A percentile compares a stretch with the other conserved stretches of the same genome.
These are phyloP conservation scores for Fusarium keratoplasticum DNA, from an alignment of 2,329 filamentous ascomycete species.

Conservation along the genomic window DNA sequence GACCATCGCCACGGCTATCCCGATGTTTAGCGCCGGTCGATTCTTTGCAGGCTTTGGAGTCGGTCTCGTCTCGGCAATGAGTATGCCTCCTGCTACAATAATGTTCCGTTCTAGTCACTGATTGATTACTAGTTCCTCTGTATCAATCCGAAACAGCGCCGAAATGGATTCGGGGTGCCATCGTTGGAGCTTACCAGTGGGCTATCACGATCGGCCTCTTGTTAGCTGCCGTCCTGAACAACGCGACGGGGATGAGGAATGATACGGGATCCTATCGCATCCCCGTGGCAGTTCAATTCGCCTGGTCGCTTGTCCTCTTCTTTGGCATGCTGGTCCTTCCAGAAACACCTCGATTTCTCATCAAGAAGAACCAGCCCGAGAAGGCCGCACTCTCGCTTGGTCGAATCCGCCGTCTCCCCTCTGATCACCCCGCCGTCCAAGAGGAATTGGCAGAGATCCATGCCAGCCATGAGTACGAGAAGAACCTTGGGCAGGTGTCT, in stretches of 20 bases:
- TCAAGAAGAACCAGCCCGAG: slow-evolving; percentile 80
- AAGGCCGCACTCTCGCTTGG: slow-evolving; percentile 72
- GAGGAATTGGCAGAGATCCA: slow-evolving; percentile 78
- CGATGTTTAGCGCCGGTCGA: slow-evolving; percentile 73
- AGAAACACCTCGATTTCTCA: slow-evolving; percentile 87
- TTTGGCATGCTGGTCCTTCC: slow-evolving; percentile 70
- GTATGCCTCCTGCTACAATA: slow-evolving; percentile 42
- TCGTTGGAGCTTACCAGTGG: slow-evolving; percentile 36
- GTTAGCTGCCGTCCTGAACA: slow-evolving; percentile 29
- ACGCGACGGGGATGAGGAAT: slow-evolving; percentile 18
- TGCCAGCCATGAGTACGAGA: neutral
- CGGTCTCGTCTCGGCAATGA: slow-evolving; percentile 72
- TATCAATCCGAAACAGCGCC: neutral
- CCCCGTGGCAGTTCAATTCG: slow-evolving; percentile 71
- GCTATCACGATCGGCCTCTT: slow-evolving; percentile 37
- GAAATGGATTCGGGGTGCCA: slow-evolving; percentile 33
- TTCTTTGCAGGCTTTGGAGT: slow-evolving; percentile 78
- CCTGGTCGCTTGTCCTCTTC: slow-evolving; percentile 82
- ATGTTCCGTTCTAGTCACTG: fast-evolving
- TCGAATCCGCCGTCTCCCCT: slow-evolving; percentile 78
- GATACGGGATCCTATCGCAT: slow-evolving; percentile 11
- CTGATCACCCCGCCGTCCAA: slow-evolving; percentile 79
- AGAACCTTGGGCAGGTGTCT: neutral
- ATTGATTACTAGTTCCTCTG: neutral
- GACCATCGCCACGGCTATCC: slow-evolving; percentile 66